Evolutionary conservation across 257 asterid genomes (phyloP).

Genomic region (Salvia miltiorrhiza): DNA sequence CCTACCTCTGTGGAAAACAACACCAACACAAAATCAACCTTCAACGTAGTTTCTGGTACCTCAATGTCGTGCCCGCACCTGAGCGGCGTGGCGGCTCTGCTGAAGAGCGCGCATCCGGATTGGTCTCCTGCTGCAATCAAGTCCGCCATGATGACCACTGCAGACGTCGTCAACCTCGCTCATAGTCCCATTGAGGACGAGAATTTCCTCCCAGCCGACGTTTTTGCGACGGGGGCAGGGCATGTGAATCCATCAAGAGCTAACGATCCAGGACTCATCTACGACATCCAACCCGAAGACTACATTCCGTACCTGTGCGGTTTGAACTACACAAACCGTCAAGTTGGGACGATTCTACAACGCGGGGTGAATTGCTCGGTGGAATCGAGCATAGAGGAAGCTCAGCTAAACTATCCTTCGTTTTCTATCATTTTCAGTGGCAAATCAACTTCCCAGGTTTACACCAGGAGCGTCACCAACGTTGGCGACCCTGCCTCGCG

Average conservation of each 20-base stretch:
- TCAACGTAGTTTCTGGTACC: constrained; percentile 21
- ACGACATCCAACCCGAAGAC: constrained; percentile 13
- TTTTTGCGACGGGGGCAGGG: constrained; percentile 30
- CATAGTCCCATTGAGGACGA: constrained; percentile 20
- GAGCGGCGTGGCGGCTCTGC: constrained; percentile 31
- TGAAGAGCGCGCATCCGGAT: constrained; percentile 25
- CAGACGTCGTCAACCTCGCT: constrained; percentile 18
- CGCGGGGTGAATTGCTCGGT: constrained; percentile 6
- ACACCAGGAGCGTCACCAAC: constrained; percentile 22
- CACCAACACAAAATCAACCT: neutral
- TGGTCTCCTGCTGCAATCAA: constrained; percentile 40
- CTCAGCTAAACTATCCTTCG: constrained; percentile 19
- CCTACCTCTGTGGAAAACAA: constrained; percentile 10
- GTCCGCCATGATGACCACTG: constrained; percentile 37
- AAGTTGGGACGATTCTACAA: neutral
- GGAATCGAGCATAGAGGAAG: constrained; percentile 4
- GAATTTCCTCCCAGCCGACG: constrained; percentile 10
- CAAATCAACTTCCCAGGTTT: neutral
- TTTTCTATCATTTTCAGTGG: constrained; percentile 9
- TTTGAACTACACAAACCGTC: constrained; percentile 10
- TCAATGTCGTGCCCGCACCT: constrained; percentile 38
- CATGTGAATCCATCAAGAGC: constrained; percentile 32
- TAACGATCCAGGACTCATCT: constrained; percentile 24
- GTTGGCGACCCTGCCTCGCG: constrained; percentile 20
- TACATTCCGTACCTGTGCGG: constrained; percentile 28